Evolutionary conservation across 495 filamentous ascomycete species (phyloP), one percentile per base, ranked within the genome.

Genomic region (Xylona heveae): DNA sequence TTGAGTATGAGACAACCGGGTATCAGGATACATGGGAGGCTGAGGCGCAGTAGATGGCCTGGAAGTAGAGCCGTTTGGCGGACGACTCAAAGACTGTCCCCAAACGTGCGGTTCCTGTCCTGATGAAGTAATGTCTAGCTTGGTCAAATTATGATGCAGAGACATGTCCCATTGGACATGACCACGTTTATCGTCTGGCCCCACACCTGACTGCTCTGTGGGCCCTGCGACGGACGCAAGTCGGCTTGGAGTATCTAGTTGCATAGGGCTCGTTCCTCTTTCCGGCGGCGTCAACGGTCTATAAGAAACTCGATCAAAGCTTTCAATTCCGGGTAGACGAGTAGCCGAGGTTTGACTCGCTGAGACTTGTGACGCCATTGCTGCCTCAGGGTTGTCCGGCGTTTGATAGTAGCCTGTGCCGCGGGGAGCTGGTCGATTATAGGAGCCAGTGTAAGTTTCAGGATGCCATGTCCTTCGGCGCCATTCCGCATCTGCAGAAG

Each of bases 381-480:
- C 52, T 3, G 66, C 56, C 33, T 50, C 63, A 24, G 52, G 68
- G 14, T 61, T 60, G 28, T 72, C 66, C 3, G 67, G 60, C 0
- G 65, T 74, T 48, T 68, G 69, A 42, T 67, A 64, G 41, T 58
- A 66, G 37, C 50, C 62, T 37, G 67, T 42, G 16, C 58, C 63
- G 51, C 58, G 79, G 39, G 60, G 81, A 38, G 43, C 71, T 48
- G 52, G 72, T 8, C 24, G 24, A 25, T 13, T 8, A 13, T 42
- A 42, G 29, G 46, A 56, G 19, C 48, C 51, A 6, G 58, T 55
- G 45, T 73, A 73, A 0, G 71, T 77, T 17, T 78, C 77, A 3
- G 79, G 80, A 54, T 93, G 83, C 83, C 83, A 93, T 5, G 83
- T 93, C 29, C 81, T 61, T 36, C 83, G 56, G 38, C 80, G 69